These are phyloP conservation scores for Trifolium repens DNA, from an alignment of 306 rosid genomes.

Conservation along the genomic window DNA sequence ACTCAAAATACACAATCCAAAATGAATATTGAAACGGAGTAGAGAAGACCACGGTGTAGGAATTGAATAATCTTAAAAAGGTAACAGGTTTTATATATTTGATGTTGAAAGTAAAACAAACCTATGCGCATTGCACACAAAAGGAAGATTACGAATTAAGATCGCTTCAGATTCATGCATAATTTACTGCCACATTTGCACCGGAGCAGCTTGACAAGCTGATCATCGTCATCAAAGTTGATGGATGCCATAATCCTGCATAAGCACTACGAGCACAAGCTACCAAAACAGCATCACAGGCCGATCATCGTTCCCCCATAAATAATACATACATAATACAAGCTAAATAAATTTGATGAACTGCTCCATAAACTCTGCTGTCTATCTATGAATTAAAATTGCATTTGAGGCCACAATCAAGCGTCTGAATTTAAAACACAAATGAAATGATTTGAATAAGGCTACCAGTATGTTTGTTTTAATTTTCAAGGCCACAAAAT, in stretches of 20 bases:
- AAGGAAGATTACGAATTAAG: constrained; percentile 33
- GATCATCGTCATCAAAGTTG: constrained; percentile 76
- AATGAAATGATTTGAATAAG: no score
- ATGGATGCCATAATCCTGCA: constrained; percentile 91
- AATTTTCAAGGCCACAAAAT: no score
- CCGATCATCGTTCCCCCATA: no score
- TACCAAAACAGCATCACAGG: background rate
- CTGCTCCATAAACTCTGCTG: no score
- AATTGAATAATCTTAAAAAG: background rate
- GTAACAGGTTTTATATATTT: background rate
- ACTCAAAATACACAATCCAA: background rate
- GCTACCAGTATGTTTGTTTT: no score
- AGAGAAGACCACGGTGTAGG: background rate
- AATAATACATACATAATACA: no score
- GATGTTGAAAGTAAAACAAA: constrained; percentile 2
- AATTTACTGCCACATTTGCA: constrained; percentile 88
- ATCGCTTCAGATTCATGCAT: constrained; percentile 85
- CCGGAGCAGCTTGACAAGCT: constrained; percentile 54
- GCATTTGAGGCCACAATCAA: no score
- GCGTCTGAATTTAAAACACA: no score
- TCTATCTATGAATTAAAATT: no score
- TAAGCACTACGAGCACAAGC: constrained; percentile 36
- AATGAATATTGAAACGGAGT: constrained; percentile 13
- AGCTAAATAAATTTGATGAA: no score
- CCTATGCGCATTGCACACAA: background rate